These are phyloP conservation scores for Fusarium sp. DNA, from an alignment of 2,329 filamentous ascomycete species.

Conservation along the genomic window DNA sequence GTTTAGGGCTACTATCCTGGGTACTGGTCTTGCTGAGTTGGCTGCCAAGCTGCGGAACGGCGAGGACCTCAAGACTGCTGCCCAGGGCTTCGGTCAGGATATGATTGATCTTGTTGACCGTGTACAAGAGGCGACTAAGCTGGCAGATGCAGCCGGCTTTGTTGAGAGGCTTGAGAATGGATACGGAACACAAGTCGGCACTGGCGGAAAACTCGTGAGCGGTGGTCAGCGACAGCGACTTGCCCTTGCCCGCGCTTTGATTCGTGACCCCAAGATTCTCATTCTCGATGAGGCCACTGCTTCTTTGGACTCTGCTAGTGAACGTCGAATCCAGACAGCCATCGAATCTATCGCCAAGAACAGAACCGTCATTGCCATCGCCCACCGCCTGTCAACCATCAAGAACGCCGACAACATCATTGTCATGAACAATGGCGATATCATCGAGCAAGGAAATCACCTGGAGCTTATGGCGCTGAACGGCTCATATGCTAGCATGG, in stretches of 20 bases:
- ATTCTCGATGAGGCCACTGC: constrained; percentile 73
- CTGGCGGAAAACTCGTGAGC: constrained; percentile 65
- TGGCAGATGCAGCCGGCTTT: constrained; percentile 70
- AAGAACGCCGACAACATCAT: constrained; percentile 75
- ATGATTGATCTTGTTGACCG: constrained; percentile 64
- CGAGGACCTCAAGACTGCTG: constrained; percentile 57
- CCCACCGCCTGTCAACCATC: constrained; percentile 71
- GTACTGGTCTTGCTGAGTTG: constrained; percentile 62
- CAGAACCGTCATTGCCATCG: constrained; percentile 75
- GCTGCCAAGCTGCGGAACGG: constrained; percentile 65
- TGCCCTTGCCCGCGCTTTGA: constrained; percentile 68
- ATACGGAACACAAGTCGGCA: constrained; percentile 65
- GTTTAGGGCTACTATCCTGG: constrained; percentile 61
- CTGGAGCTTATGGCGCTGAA: constrained; percentile 66
- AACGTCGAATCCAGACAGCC: constrained; percentile 64
- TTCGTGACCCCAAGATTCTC: constrained; percentile 67
- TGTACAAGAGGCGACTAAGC: constrained; percentile 62
- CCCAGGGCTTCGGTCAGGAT: constrained; percentile 56
- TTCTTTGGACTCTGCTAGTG: constrained; percentile 69
- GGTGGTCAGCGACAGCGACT: constrained; percentile 72
- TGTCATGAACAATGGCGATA: constrained; percentile 70
- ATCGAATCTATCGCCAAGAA: constrained; percentile 60
- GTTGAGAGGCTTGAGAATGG: constrained; percentile 66
- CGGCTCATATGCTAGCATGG: constrained; percentile 65
- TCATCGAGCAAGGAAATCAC: constrained; percentile 74